Evolutionary conservation across 345 rosid species (phyloP), one percentile per base, ranked within the genome.

Genomic region (Eucalyptus victrix): DNA sequence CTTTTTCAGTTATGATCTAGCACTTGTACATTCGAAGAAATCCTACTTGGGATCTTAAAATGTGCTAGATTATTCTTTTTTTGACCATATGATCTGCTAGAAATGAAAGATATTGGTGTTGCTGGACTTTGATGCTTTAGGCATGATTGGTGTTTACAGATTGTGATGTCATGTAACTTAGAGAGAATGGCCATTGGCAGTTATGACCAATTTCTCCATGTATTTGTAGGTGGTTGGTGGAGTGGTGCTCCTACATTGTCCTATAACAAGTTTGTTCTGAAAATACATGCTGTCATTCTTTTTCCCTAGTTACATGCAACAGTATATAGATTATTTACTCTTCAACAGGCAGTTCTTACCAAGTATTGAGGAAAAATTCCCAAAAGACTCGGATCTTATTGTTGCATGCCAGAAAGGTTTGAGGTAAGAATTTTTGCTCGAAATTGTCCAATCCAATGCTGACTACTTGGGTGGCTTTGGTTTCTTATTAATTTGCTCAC

Each of bases 341-440:
- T 90, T 89, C 90, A 86, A 80, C 93, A 96, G 99, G 86, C 93
- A 93, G 90, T 96, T 95, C 91, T 87, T 97, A 90, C 80, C 95
- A 76, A 93, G 92, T 89, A 96, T 96, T 37, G 95, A 94, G 93
- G 97, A 95, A 91, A 95, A 94, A 93, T 95, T 96, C 91, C 94
- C 99, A 49, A 94, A 95, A 91, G 98, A 97, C 42, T 44, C 95
- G 24, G 97, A 97, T 89, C 95, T 97, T 89, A 95, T 97, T 72
- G 97, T 97, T 92, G 95, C 97, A 86, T 96, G 99, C 94, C 99
- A 97, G 92, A 97, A 95, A 89, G 99, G 99, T 89, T 92, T 97
- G 92, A 96, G 99, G 99, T 97, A 90, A 92, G 60, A 40, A 60
- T 62, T 65, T 49, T 80, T 86, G 44, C 62, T n/a, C 12, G 6